Percentiles rank a stretch among this genome's conserved stretches.
Conservation (phyloP, 108 stramenopile species). For the Cyclotella sp. region DNA sequence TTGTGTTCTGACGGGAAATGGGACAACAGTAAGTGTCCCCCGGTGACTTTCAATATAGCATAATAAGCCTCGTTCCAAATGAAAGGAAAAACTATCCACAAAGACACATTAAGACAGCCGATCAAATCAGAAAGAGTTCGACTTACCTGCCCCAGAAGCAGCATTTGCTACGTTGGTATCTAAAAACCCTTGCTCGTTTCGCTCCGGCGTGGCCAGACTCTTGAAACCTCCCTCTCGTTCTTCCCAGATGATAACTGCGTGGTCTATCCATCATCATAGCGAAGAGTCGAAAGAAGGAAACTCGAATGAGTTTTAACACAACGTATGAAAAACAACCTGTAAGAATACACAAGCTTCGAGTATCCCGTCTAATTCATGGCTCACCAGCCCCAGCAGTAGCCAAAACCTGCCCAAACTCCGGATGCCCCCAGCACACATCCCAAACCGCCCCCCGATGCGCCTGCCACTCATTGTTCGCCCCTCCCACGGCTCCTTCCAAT, state of each 20-base stretch:
- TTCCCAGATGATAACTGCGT: constrained; percentile 92
- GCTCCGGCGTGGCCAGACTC: constrained; percentile 42
- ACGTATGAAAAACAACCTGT: neutral
- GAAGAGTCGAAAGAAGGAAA: neutral
- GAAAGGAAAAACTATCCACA: neutral
- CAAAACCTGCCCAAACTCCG: constrained; percentile 94
- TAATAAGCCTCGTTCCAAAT: neutral
- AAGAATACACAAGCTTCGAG: neutral
- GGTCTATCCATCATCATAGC: constrained; percentile 52
- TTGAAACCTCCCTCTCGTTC: constrained; percentile 66
- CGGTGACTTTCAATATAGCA: neutral
- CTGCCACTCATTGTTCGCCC: constrained; percentile 79
- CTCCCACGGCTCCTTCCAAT: neutral
- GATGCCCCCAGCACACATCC: constrained; percentile 92
- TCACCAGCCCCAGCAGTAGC: constrained; percentile 87
- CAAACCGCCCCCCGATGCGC: constrained; percentile 85
- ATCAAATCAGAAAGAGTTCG: neutral
- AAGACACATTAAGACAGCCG: neutral
- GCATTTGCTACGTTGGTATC: constrained; percentile 25
- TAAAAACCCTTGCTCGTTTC: constrained; percentile 42
- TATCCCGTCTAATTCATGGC: neutral
- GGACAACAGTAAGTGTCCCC: neutral
- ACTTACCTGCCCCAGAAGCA: constrained; percentile 14
- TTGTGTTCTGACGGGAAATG: no score
- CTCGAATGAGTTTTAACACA: neutral